These are phyloP conservation scores for Aegilops umbellulata DNA, from an alignment of 176 grass and related monocot species.

Conservation along the genomic window DNA sequence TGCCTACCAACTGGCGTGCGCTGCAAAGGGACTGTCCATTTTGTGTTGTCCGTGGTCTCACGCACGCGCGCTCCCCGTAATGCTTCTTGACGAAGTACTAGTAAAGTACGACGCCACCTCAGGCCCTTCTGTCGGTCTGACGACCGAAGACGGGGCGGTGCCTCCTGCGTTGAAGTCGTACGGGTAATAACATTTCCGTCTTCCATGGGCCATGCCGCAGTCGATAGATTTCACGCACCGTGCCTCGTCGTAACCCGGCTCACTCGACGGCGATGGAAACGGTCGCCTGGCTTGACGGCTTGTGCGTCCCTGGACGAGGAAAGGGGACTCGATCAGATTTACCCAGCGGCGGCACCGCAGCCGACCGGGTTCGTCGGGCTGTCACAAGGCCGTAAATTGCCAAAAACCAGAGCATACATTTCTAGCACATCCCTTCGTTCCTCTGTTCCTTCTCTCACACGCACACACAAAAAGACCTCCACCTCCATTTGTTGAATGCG, in stretches of 20 bases:
- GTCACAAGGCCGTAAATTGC: no score
- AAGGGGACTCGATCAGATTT: neutral
- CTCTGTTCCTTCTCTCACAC: no score
- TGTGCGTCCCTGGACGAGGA: no score
- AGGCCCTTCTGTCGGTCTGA: neutral
- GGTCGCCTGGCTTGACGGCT: neutral
- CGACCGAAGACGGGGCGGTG: neutral
- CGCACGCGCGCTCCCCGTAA: neutral
- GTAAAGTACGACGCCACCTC: neutral
- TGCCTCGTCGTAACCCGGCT: neutral
- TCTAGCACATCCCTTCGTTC: no score
- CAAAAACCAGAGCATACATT: no score
- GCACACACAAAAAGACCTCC: neutral
- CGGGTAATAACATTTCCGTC: neutral
- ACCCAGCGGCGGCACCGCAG: neutral
- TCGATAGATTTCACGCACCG: neutral
- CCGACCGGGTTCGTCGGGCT: neutral
- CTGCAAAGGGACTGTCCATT: neutral
- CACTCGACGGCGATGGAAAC: neutral
- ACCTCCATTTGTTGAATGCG: neutral
- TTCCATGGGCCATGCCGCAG: neutral
- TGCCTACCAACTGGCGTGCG: neutral
- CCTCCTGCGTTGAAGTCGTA: neutral
- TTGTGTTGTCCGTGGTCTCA: neutral
- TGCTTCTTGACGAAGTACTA: neutral